Conservation (phyloP, 1,139 yeast genomes). For the Hyphopichia fennica region DNA sequence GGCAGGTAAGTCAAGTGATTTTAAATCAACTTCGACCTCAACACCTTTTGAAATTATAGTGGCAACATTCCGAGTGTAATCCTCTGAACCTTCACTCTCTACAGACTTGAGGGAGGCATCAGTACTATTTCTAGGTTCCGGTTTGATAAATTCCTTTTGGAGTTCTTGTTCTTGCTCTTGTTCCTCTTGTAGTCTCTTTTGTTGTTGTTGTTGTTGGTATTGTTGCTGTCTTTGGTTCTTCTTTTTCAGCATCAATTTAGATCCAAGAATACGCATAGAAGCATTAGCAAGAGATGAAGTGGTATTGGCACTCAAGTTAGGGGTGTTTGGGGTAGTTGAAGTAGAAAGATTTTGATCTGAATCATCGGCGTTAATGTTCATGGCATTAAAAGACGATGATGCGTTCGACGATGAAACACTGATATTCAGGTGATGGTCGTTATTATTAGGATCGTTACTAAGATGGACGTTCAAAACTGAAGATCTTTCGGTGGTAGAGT, state of each 20-base stretch:
- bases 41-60: constrained; percentile 30
- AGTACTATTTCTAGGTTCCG: background rate
- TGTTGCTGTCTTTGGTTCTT: constrained; percentile 15
- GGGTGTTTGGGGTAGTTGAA: constrained; percentile 6
- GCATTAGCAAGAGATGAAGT: constrained; percentile 32
- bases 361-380: background rate
- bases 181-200: constrained; percentile 2
- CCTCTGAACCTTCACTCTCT: background rate
- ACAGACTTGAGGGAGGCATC: background rate
- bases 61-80: constrained; percentile 15
- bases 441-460: constrained; percentile 5
- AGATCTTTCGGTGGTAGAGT: constrained; percentile 15
- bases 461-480: constrained; percentile 10
- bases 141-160: background rate
- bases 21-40: constrained; percentile 44
- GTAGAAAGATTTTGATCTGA: background rate
- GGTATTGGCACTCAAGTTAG: constrained; percentile 3
- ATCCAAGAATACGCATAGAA: constrained; percentile 41
- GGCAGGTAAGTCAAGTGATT: constrained; percentile 43
- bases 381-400: constrained; percentile 8
- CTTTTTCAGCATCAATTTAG: constrained; percentile 32
- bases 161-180: constrained; percentile 1
- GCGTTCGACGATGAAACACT: constrained; percentile 22
- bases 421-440: constrained; percentile 9
- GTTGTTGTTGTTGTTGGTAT: constrained; percentile 1